Conservation (phyloP, 2,329 filamentous ascomycete species). For the Venturia carpophila region DNA sequence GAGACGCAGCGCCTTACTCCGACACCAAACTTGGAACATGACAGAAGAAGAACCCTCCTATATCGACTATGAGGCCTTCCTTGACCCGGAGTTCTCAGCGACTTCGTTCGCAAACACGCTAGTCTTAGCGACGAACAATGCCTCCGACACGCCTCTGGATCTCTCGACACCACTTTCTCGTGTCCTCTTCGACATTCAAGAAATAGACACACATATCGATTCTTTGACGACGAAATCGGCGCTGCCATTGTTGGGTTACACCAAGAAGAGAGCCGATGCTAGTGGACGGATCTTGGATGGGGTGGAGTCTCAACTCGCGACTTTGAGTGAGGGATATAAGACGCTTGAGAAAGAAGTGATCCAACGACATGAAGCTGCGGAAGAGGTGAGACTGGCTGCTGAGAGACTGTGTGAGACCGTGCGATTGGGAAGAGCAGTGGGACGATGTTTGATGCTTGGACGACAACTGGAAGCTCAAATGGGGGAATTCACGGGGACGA, state of each 20-base stretch:
- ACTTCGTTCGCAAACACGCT: slow-evolving; percentile 80
- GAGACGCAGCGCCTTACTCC: not conserved
- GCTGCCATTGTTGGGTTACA: slow-evolving; percentile 71
- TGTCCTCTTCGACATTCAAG: slow-evolving; percentile 92
- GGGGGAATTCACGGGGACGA: slow-evolving; percentile 53
- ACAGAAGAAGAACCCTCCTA: slow-evolving; percentile 59
- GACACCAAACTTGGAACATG: slow-evolving; percentile 12
- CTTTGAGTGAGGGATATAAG: slow-evolving; percentile 75
- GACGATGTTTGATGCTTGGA: slow-evolving; percentile 70
- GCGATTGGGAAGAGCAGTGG: slow-evolving; percentile 66
- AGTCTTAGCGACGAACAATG: slow-evolving; percentile 84
- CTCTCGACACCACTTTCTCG: slow-evolving; percentile 88
- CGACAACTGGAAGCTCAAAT: slow-evolving; percentile 83
- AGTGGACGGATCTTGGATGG: slow-evolving; percentile 65
- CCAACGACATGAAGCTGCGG: slow-evolving; percentile 75
- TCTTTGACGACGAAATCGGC: slow-evolving; percentile 77
- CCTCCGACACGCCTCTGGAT: slow-evolving; percentile 81
- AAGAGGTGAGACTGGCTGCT: slow-evolving; percentile 70
- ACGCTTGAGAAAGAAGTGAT: slow-evolving; percentile 81
- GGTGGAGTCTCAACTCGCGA: slow-evolving; percentile 71
- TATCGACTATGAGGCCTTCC: slow-evolving; percentile 90
- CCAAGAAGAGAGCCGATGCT: slow-evolving; percentile 63
- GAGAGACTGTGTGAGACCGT: slow-evolving; percentile 74
- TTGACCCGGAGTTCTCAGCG: slow-evolving; percentile 74
- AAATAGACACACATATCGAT: slow-evolving; percentile 94